Percentiles rank a stretch among this genome's conserved stretches.
These are phyloP conservation scores for Yamadazyma triangularis DNA, from an alignment of 1,139 yeast genomes.

Conservation along the genomic window DNA sequence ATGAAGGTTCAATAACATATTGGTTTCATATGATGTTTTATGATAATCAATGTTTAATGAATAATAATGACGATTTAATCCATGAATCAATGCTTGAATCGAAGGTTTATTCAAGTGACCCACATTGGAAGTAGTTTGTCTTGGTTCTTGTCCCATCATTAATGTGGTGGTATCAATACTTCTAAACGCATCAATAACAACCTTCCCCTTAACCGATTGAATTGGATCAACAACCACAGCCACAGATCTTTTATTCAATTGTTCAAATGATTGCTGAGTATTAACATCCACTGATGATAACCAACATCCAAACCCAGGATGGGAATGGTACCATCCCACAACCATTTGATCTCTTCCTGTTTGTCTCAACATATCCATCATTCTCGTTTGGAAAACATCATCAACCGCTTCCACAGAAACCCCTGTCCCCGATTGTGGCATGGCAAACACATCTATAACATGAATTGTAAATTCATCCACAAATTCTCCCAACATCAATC, in stretches of 20 bases:
- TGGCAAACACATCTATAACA: constrained; percentile 96
- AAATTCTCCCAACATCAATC: constrained; percentile 96
- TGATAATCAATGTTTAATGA: constrained; percentile 92
- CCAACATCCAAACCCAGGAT: constrained; percentile 99
- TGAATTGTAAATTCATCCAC: constrained; percentile 97
- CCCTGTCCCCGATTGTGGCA: constrained; percentile 99
- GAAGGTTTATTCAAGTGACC: constrained; percentile 97
- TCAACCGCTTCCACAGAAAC: constrained; percentile 99
- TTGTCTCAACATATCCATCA: constrained; percentile 99
- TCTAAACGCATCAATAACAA: constrained; percentile 97
- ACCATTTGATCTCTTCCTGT: constrained; percentile 99
- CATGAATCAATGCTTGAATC: constrained; percentile 95
- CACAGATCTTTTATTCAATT: constrained; percentile 88
- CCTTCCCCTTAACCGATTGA: constrained; percentile 97
- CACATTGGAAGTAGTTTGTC: constrained; percentile 94
- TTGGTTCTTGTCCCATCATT: constrained; percentile 97
- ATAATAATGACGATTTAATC: constrained; percentile 94
- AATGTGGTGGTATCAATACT: constrained; percentile 82
- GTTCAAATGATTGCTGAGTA: constrained; percentile 97
- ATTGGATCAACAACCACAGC: constrained; percentile 98
- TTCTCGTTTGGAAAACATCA: constrained; percentile 96
- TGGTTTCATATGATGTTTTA: constrained; percentile 89
- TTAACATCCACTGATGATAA: constrained; percentile 94
- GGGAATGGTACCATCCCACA: constrained; percentile 99
- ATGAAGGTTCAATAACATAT: constrained; percentile 90